Base-by-base conservation (phyloP, 176 grass and related monocot species). In the Eleusine indica region DNA sequence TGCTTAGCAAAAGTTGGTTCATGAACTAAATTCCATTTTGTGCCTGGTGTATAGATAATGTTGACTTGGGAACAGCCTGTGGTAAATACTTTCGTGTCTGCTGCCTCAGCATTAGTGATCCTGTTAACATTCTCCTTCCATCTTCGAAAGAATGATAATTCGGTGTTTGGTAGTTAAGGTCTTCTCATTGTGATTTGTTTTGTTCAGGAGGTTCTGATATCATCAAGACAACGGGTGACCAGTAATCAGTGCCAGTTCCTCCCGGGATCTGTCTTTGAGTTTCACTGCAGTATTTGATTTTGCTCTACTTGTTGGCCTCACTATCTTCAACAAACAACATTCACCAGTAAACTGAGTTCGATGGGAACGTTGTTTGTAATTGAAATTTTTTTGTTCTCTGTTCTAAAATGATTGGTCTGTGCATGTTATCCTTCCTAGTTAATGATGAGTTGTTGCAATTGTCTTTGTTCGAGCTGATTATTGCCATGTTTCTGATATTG, bases 81-180 rank as follows among this genome's bases (percentile, higher is more conserved):
- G 93, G 93, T 77, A 95, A 95, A 85, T 87, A 92, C 82, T 92
- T 75, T 82, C 77, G 90, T 3, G 93, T 95, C 18, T 92, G 90
- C 78, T 95, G 90, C 49, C 88, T 95, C 17, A 95, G 90, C 58
- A 90, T 95, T 80, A 62, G 92, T 56, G 93, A 95, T 82, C 90
- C 93, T 43, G 88, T 88, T 95, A 92, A 77, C 13, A 25, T 25
- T 39, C 16, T 3, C 0, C 2, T 3, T 25, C 25, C 25, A 25
- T 25, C 6, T 6, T 29, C 12, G 71, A 10, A 16, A 60, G 3
- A 43, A 28, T 28, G 43, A 4, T 9, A 13, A 46, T 35, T 61
- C 9, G 18, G 15, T 44, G 3, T 68, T 47, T 43, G 19, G 12
- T 46, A 6, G 11, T 25, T 25, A 25, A 25, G 25, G 13, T 14